These are phyloP conservation scores for Saturnispora silvae DNA, from an alignment of 805 yeast genomes.

Conservation along the genomic window DNA sequence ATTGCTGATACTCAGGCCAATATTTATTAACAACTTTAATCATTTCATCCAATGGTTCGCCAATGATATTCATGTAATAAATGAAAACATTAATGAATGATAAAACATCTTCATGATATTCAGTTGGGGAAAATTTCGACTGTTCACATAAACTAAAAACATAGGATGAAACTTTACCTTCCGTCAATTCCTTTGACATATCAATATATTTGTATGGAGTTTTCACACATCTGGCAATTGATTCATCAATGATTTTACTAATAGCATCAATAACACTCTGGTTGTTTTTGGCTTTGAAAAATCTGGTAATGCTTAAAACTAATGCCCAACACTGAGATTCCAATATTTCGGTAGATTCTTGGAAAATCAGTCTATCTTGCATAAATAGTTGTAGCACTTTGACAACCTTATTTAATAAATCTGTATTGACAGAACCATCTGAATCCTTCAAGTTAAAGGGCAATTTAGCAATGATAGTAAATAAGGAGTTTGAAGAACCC, in stretches of 20 bases:
- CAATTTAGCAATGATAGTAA: constrained; percentile 53
- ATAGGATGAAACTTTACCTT: constrained; percentile 38
- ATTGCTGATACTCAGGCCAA: constrained; percentile 11
- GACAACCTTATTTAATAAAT: constrained; percentile 29
- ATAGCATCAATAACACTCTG: constrained; percentile 26
- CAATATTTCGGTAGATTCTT: constrained; percentile 27
- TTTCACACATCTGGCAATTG: constrained; percentile 56
- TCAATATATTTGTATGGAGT: constrained; percentile 85
- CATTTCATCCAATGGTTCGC: constrained; percentile 39
- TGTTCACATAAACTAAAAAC: constrained; percentile 57
- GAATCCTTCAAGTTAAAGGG: constrained; percentile 20
- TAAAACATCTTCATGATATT: constrained; percentile 15
- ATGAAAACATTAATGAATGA: constrained; percentile 44
- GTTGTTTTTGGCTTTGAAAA: constrained; percentile 9
- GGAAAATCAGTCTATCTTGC: constrained; percentile 45
- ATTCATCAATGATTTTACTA: constrained; percentile 65
- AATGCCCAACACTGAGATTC: constrained; percentile 49
- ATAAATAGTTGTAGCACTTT: constrained; percentile 39
- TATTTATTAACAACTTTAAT: constrained; percentile 11
- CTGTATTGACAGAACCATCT: constrained; percentile 12
- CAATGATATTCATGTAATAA: constrained; percentile 39
- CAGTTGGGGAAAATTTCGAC: constrained; percentile 40
- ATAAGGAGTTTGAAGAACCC: constrained; percentile 43
- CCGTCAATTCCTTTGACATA: constrained; percentile 19
- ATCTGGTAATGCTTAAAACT: constrained; percentile 33